phyloP scores from a whole-genome alignment of 2,329 filamentous ascomycete genomes.

The Penicillium sp. region DNA sequence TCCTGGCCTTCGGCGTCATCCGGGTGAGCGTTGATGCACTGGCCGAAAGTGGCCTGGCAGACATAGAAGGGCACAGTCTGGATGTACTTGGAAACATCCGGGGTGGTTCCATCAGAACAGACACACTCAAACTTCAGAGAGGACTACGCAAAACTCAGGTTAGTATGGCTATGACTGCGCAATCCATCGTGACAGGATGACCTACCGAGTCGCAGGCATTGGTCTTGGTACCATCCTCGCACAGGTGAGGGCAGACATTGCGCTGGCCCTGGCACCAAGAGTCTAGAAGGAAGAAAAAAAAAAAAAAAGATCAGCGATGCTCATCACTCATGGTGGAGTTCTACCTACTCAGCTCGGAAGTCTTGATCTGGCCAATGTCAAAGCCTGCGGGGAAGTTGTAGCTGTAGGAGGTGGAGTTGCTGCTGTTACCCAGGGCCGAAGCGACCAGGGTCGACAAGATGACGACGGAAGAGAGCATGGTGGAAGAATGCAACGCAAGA shows the following conservation, averaged over 20 bases:
- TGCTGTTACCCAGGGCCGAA: constrained; percentile 32
- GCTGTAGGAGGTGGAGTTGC: constrained; percentile 39
- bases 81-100: constrained; percentile 52
- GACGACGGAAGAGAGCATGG: constrained; percentile 46
- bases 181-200: background rate
- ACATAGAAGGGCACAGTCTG: constrained; percentile 57
- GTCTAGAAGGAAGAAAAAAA: too few species aligned
- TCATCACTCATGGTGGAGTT: background rate
- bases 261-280: constrained; percentile 55
- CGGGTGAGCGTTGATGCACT: constrained; percentile 45
- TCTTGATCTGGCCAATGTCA: constrained; percentile 38
- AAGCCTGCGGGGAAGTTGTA: constrained; percentile 40
- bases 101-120: constrained; percentile 51
- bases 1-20: constrained; percentile 44
- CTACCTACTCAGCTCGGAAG: constrained; percentile 29
- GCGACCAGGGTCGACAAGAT: constrained; percentile 45
- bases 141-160: constrained; percentile 11
- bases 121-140: constrained; percentile 53
- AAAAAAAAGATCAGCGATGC: background rate
- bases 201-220: constrained; percentile 55
- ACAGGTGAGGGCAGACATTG: constrained; percentile 57
- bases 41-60: constrained; percentile 49
- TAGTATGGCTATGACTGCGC: background rate
- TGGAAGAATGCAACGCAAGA: constrained; percentile 21
- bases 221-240: constrained; percentile 44